phyloP scores from a whole-genome alignment of 805 yeast genomes.

The Hanseniaspora thailandica region DNA sequence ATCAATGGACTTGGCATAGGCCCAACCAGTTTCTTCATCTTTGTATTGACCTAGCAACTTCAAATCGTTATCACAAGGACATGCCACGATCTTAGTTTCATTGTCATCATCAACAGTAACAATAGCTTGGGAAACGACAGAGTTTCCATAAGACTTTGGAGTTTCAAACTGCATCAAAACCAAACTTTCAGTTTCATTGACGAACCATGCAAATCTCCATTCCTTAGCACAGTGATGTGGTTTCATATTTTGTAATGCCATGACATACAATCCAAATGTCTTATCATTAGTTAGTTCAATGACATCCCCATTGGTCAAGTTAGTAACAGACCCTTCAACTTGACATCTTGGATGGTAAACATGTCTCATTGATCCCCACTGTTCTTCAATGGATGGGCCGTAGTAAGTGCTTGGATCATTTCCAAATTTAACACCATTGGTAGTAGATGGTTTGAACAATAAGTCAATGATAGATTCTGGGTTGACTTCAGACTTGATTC shows the following conservation, averaged over 20 bases:
- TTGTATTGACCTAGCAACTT: conserved; percentile 43
- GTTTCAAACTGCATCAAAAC: conserved; percentile 92
- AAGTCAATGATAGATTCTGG: conserved; percentile 63
- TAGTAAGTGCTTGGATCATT: conserved; percentile 73
- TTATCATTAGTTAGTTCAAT: conserved; percentile 20
- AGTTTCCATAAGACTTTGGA: conserved; percentile 75
- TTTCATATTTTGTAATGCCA: conserved; percentile 98
- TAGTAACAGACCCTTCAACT: conserved; percentile 53
- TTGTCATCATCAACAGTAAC: conserved; percentile 42
- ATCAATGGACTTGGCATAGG: conserved; percentile 57
- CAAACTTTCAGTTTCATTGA: conserved; percentile 59
- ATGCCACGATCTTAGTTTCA: conserved; percentile 40
- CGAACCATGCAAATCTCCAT: conserved; percentile 91
- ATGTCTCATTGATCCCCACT: conserved; percentile 98
- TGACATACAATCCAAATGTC: conserved; percentile 54
- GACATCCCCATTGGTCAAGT: conserved; percentile 26
- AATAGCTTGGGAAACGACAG: conserved; percentile 71
- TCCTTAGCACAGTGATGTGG: conserved; percentile 97
- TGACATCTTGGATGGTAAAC: conserved; percentile 88
- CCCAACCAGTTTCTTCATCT: conserved; percentile 85
- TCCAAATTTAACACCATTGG: conserved; percentile 76
- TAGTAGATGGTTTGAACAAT: conserved; percentile 45
- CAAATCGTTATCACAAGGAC: conserved; percentile 55
- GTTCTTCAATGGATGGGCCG: conserved; percentile 71
- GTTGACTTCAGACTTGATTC: conserved; percentile 51